Evolutionary conservation across 2,329 filamentous ascomycete genomes (phyloP), one percentile per base, ranked within the genome.

Genomic region (Achaetomium macrosporum): DNA sequence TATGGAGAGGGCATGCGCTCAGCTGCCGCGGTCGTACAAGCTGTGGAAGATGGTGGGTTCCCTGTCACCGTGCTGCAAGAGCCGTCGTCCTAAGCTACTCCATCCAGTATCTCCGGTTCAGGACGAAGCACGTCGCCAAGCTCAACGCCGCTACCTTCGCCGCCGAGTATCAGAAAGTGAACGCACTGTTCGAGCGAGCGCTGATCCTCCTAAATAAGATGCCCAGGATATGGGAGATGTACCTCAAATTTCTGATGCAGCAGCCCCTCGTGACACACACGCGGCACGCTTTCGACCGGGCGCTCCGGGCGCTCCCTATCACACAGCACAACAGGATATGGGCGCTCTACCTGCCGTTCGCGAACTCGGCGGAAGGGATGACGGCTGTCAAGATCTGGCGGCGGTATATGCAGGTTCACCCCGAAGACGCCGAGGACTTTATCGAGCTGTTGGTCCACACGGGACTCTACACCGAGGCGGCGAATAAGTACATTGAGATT

Each of bases 221-320:
- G 93, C 93, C 95, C 20, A 82, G 84, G 61, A 93, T 99, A 66
- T 99, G 93, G 95, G 91, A 96, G 68, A 89, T 97, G 84, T 99
- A 96, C 68, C 83, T 99, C 57, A 81, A 81, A 45, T 97, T 99
- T 66, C 76, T 99, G 53, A 83, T 92, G 66, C 83, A 88, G 65
- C 93, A 99, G 68, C 93, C 93, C n/a, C 75, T 95, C 50, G 84
- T 99, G 56, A 96, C 92, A 8, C 78, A 84, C 53, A 95, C 90
- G 25, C 83, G 93, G 54, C 84, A 84, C 59, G 89, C 89, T 1
- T 99, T 99, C 71, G 92, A 99, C 71, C 85, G 90, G 54, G 91
- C 93, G 12, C 78, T 99, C 42, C 84, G 92, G 58, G 92, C 95
- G 6, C 77, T 99, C 39, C 93, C 95, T 2, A 83, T 96, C 57